These are phyloP conservation scores for Neurospora tetrasperma DNA, from an alignment of 495 filamentous ascomycete species.

Conservation along the genomic window DNA sequence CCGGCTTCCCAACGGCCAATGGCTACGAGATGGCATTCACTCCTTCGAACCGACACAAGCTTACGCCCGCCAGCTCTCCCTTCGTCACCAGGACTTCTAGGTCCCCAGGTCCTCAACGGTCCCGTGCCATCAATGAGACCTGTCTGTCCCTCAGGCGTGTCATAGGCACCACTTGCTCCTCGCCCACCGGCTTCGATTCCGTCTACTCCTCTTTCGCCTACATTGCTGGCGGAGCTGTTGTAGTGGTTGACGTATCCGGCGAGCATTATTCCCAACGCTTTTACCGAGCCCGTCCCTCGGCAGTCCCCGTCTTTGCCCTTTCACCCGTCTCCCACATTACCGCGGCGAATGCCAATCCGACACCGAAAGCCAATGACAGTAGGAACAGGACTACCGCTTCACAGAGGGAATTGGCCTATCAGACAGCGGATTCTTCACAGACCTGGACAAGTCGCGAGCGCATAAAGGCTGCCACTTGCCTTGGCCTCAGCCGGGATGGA, in stretches of 20 bases:
- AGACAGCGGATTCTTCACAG: slow-evolving; percentile 35
- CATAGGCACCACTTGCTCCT: slow-evolving; percentile 77
- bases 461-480: slow-evolving; percentile 92
- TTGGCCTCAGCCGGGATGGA: slow-evolving; percentile 84
- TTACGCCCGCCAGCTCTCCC: slow-evolving; percentile 74
- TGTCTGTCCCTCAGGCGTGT: slow-evolving; percentile 68
- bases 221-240: slow-evolving; percentile 86
- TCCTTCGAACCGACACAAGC: slow-evolving; percentile 54
- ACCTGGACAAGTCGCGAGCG: slow-evolving; percentile 79
- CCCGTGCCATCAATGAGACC: slow-evolving; percentile 31
- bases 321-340: slow-evolving; percentile 29
- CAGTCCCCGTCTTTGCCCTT: slow-evolving; percentile 48
- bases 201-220: slow-evolving; percentile 73
- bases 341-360: slow-evolving; percentile 39
- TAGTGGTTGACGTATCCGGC: slow-evolving; percentile 73
- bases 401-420: slow-evolving; percentile 44
- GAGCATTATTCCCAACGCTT: slow-evolving; percentile 73
- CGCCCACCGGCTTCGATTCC: slow-evolving; percentile 78
- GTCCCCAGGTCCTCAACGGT: slow-evolving; percentile 45
- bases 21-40: slow-evolving; percentile 48
- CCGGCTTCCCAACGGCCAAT: slow-evolving; percentile 27
- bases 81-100: slow-evolving; percentile 50
- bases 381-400: slow-evolving; percentile 46
- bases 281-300: slow-evolving; percentile 77
- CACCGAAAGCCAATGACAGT: slow-evolving; percentile 53